Base-by-base conservation (phyloP, 192 early-diverging fungal genomes). In the Coemansia sp. region DNA sequence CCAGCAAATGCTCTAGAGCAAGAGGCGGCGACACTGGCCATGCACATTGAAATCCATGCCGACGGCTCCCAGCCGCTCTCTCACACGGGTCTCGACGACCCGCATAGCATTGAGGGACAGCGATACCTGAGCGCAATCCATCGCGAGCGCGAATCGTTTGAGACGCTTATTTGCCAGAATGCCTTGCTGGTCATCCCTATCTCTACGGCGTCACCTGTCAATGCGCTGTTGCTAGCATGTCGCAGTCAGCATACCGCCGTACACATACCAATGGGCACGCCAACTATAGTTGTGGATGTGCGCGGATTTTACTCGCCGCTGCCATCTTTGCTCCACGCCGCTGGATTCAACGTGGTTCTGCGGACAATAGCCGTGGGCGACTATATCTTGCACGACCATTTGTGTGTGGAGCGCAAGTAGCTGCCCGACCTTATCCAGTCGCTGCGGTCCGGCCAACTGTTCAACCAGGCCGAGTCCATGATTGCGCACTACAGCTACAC, bases 391-490 rank as follows among this genome's bases (percentile, higher is more conserved):
- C 88, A 88, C 37, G 90, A 94, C 26, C 75, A 83, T 4, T 88
- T 98, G 37, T 95, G 89, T 31, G 90, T 99, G 8, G 97, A 99
- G 72, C 83, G 97, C 61, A 99, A 99, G 79, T 91, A 89, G 35
- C 84, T 97, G 26, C 83, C 89, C 1, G 97, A 99, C 85, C 83
- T 97, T 33, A 87, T 95, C 41, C 76, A 82, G 20, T 95, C 93
- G 2, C 86, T 98, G 69, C 86, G 85, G 34, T 90, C 87, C 35
- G 94, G 95, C 10, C 83, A 93, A 39, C 75, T 97, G 84, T 97
- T 94, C 82, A 89, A 87, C 20, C 97, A 99, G 80, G 89, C 87
- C 28, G 94, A 94, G 52, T 87, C 88, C 12, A 98, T 99, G 95
- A 85, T 77, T 39, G 80, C 85, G 4, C 86, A 94, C 70, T 99